phyloP scores from a whole-genome alignment of 805 yeast species.

The Ascoidea rubescens region DNA sequence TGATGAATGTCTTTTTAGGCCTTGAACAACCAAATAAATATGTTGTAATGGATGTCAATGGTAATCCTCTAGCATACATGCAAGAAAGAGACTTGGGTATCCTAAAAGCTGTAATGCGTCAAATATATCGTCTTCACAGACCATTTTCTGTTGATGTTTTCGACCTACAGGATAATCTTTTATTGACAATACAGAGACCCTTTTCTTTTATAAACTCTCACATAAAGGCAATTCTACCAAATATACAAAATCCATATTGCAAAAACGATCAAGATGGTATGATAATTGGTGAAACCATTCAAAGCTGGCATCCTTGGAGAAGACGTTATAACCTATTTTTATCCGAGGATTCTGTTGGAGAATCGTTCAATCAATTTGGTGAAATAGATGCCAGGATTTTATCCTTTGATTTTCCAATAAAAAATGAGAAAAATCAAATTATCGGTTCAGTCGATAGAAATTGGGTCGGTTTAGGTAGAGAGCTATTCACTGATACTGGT shows the following conservation, averaged over 20 bases:
- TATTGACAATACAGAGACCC: slow-evolving; percentile 63
- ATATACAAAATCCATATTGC: slow-evolving; percentile 17
- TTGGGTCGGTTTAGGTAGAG: slow-evolving; percentile 93
- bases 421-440: slow-evolving; percentile 39
- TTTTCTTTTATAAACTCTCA: slow-evolving; percentile 84
- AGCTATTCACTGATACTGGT: slow-evolving; percentile 88
- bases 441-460: slow-evolving; percentile 77
- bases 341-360: slow-evolving; percentile 19
- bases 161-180: slow-evolving; percentile 44
- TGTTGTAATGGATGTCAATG: slow-evolving; percentile 55
- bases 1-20: slow-evolving; percentile 77
- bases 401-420: slow-evolving; percentile 74
- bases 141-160: slow-evolving; percentile 69
- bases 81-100: slow-evolving; percentile 69
- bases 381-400: slow-evolving; percentile 76
- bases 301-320: slow-evolving; percentile 93
- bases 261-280: slow-evolving; percentile 28
- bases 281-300: slow-evolving; percentile 74
- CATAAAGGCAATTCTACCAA: slow-evolving; percentile 59
- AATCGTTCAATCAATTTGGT: slow-evolving; percentile 64
- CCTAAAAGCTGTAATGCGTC: slow-evolving; percentile 60
- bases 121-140: slow-evolving; percentile 71
- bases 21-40: slow-evolving; percentile 86
- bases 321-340: slow-evolving; percentile 72
- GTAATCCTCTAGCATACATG: slow-evolving; percentile 68